A percentile compares a stretch with the other conserved stretches of the same genome.
Conservation (phyloP, 1,139 yeast species). For the Geotrichum histeridarum region DNA sequence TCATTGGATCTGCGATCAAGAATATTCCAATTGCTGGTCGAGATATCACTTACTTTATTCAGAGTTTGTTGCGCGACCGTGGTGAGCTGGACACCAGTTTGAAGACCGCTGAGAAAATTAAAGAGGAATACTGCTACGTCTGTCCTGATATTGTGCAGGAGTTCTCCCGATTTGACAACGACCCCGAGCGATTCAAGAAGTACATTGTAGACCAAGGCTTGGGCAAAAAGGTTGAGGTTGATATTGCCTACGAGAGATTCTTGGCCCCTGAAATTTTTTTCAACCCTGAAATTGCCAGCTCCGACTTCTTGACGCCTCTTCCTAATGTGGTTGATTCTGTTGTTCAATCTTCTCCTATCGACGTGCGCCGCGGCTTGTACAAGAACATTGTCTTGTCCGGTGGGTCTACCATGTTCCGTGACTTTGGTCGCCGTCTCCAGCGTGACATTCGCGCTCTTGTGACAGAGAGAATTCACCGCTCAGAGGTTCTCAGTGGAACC, state of each 20-base stretch:
- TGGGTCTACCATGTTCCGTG: constrained; percentile 98
- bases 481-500: constrained; percentile 69
- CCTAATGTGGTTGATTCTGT: constrained; percentile 94
- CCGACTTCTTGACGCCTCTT: constrained; percentile 91
- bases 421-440: constrained; percentile 94
- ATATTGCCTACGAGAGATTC: constrained; percentile 95
- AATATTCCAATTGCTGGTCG: constrained; percentile 98
- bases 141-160: constrained; percentile 97
- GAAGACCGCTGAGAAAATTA: constrained; percentile 92
- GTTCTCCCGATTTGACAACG: constrained; percentile 88
- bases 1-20: constrained; percentile 93
- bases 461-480: constrained; percentile 76
- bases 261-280: constrained; percentile 97
- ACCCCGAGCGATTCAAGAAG: constrained; percentile 90
- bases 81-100: constrained; percentile 92
- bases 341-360: constrained; percentile 92
- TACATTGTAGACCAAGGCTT: constrained; percentile 81
- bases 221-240: constrained; percentile 62
- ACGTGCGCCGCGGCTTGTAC: constrained; percentile 93
- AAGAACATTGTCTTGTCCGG: constrained; percentile 92
- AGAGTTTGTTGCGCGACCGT: constrained; percentile 88
- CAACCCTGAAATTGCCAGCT: constrained; percentile 93
- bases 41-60: constrained; percentile 91
- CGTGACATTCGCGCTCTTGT: constrained; percentile 86
- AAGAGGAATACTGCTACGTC: constrained; percentile 94